Evolutionary conservation across 805 yeast genomes (phyloP), one percentile per base, ranked within the genome.

Genomic region (Candida montana): DNA sequence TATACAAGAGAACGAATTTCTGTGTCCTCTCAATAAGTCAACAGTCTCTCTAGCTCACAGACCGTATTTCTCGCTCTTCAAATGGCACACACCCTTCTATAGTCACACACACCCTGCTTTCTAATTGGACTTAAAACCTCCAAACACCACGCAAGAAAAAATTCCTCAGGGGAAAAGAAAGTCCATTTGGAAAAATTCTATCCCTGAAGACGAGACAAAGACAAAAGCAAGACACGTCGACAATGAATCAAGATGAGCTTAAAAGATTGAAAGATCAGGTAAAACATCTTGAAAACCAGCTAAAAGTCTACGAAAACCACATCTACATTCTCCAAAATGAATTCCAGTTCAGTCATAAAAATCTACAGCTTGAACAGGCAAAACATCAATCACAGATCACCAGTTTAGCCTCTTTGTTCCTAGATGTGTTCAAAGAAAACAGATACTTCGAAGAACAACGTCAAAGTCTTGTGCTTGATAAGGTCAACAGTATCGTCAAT

Each of bases 361-460:
- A 48, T n/a, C 39, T 48, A 11, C 59, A 57, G 36, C 7, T 48
- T 30, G 59, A 55, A 19, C 52, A 48, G 42, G 41, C 46, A 7
- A 57, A 51, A 41, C 47, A 53, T n/a, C 58, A 54, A 18, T 37
- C 33, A 10, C 61, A 57, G 31, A 43, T 57, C 18, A 45, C 53
- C 10, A 42, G 46, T 21, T 39, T 57, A 19, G 58, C 57, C 6
- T 45, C 51, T 3, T 33, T 57, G 28, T 34, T 57, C 12, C 32
- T 51, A 13, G 61, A 57, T 26, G 40, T 45, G n/a, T 40, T 51
- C 18, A 57, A 57, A 33, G 59, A 55, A 28, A 49, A 46, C 28
- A 46, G 56, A n/a, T 51, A 47, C 7, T 44, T 41, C 24, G 55
- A 54, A 28, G 61, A 57, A 32, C 45, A 42, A 10, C 38, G 53